phyloP scores from a whole-genome alignment of 2,329 filamentous ascomycete genomes.

The Dryadomyces sulphureus region DNA sequence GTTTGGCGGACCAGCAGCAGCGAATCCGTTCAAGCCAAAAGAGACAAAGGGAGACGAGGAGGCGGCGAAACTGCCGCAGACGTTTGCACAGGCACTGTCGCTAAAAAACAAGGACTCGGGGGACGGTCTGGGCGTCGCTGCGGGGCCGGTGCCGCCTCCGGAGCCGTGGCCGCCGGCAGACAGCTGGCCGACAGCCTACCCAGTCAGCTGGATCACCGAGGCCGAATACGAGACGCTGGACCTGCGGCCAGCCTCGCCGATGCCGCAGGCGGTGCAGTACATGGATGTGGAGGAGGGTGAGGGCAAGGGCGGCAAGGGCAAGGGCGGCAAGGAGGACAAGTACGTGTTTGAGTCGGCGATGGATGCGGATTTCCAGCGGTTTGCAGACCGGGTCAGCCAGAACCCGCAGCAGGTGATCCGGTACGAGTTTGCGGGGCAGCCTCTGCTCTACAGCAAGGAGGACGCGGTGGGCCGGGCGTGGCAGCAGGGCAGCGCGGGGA shows the following conservation, averaged over 20 bases:
- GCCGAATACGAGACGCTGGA: slow-evolving; percentile 86
- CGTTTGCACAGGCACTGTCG: slow-evolving; percentile 62
- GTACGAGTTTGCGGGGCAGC: slow-evolving; percentile 60
- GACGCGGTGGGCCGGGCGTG: slow-evolving; percentile 53
- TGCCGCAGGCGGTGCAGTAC: slow-evolving; percentile 29
- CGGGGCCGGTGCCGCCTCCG: slow-evolving; percentile 23
- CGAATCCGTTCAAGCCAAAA: slow-evolving; percentile 4
- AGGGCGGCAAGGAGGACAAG: slow-evolving; percentile 43
- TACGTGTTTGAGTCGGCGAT: slow-evolving; percentile 59
- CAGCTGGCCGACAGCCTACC: slow-evolving; percentile 56
- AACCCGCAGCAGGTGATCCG: slow-evolving; percentile 73
- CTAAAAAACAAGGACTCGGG: slow-evolving; percentile 40
- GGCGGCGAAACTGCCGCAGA: slow-evolving; percentile 31
- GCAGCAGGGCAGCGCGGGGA: slow-evolving; percentile 21
- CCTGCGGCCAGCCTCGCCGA: slow-evolving; percentile 31
- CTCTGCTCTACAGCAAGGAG: slow-evolving; percentile 65
- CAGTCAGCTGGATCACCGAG: slow-evolving; percentile 64
- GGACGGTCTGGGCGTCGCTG: slow-evolving; percentile 12
- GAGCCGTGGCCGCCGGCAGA: slow-evolving; percentile 64
- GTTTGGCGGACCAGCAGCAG: slow-evolving; percentile 14
- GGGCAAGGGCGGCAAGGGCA: slow-evolving; percentile 14
- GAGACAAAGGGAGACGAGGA: not conserved
- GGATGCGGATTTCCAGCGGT: slow-evolving; percentile 66
- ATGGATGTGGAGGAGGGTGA: slow-evolving; percentile 28
- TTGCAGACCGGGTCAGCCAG: slow-evolving; percentile 62